These are phyloP conservation scores for Aphanomyces cochlioides DNA, from an alignment of 352 stramenopile genomes.

Conservation along the genomic window DNA sequence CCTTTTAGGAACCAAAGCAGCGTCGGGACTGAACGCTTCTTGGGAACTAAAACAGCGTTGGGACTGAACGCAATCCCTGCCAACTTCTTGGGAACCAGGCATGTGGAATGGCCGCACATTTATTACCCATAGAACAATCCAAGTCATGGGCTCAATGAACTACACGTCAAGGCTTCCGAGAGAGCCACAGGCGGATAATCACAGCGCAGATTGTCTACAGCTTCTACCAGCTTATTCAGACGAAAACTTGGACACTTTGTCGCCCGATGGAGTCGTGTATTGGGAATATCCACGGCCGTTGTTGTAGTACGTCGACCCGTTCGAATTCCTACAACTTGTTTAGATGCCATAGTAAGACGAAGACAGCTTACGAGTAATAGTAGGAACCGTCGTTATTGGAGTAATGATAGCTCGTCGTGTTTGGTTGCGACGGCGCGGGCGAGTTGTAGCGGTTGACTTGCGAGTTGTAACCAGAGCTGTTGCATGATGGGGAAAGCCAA, in stretches of 20 bases:
- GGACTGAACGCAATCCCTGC: too few species aligned
- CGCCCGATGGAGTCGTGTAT: slow-evolving; percentile 7
- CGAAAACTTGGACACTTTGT: not conserved
- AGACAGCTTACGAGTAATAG: slow-evolving; percentile 5
- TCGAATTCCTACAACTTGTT: not conserved
- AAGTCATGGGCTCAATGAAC: too few species aligned
- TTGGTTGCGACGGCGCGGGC: slow-evolving; percentile 9
- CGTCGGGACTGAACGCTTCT: too few species aligned
- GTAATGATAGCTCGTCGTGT: slow-evolving; percentile 20
- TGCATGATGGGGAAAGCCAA: not conserved
- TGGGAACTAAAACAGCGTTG: too few species aligned
- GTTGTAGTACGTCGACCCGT: slow-evolving; percentile 21
- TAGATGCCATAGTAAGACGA: not conserved
- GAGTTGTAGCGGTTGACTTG: slow-evolving; percentile 20
- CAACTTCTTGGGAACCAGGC: too few species aligned
- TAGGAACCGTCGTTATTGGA: slow-evolving; percentile 12
- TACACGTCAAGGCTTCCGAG: too few species aligned
- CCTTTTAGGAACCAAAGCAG: too few species aligned
- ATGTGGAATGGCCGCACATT: too few species aligned
- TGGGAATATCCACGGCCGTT: slow-evolving; percentile 4
- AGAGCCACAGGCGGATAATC: too few species aligned
- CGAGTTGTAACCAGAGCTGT: not conserved
- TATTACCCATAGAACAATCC: too few species aligned
- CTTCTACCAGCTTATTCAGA: not conserved
- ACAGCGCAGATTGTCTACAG: too few species aligned